Percentiles rank a stretch among this genome's conserved stretches.
Evolutionary conservation across 495 filamentous ascomycete species (phyloP).

Genomic region (Amphirosellinia nigrospora): DNA sequence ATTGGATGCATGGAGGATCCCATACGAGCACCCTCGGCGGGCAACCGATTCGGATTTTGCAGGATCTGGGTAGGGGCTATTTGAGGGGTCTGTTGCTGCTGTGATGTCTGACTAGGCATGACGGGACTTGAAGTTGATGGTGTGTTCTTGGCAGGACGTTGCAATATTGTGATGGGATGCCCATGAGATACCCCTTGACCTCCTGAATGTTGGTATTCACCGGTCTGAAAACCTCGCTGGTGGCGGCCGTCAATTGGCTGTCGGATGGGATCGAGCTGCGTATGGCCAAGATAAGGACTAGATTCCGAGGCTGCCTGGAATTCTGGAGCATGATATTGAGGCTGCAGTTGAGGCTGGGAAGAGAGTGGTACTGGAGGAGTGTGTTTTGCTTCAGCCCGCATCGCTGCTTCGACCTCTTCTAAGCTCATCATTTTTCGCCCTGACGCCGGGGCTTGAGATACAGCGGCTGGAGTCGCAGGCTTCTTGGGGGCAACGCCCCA

Average conservation of each 20-base stretch:
- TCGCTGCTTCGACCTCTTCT: constrained; percentile 95
- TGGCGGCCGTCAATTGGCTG: constrained; percentile 37
- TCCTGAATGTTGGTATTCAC: constrained; percentile 33
- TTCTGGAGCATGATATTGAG: constrained; percentile 41
- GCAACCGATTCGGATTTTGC: constrained; percentile 54
- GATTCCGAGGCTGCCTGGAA: constrained; percentile 37
- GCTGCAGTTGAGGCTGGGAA: constrained; percentile 39
- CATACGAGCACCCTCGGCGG: constrained; percentile 45
- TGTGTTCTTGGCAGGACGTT: constrained; percentile 50
- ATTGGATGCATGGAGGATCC: constrained; percentile 40
- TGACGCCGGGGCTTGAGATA: constrained; percentile 37
- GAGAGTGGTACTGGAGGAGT: constrained; percentile 29
- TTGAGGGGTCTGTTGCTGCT: constrained; percentile 54
- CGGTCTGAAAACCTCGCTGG: constrained; percentile 32
- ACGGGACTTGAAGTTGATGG: constrained; percentile 29
- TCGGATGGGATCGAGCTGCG: constrained; percentile 32
- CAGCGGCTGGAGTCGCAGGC: constrained; percentile 44
- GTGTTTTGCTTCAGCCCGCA: constrained; percentile 71
- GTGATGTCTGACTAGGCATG: constrained; percentile 35
- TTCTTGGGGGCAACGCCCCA: constrained; percentile 81
- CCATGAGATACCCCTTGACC: constrained; percentile 40
- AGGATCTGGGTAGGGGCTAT: constrained; percentile 61
- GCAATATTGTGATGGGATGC: constrained; percentile 54
- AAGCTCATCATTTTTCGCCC: constrained; percentile 91
- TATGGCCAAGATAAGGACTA: constrained; percentile 35